A percentile compares a stretch with the other conserved stretches of the same genome.
These are phyloP conservation scores for Phaeodactylum tricornutum DNA, from an alignment of 108 stramenopile species.

Conservation along the genomic window DNA sequence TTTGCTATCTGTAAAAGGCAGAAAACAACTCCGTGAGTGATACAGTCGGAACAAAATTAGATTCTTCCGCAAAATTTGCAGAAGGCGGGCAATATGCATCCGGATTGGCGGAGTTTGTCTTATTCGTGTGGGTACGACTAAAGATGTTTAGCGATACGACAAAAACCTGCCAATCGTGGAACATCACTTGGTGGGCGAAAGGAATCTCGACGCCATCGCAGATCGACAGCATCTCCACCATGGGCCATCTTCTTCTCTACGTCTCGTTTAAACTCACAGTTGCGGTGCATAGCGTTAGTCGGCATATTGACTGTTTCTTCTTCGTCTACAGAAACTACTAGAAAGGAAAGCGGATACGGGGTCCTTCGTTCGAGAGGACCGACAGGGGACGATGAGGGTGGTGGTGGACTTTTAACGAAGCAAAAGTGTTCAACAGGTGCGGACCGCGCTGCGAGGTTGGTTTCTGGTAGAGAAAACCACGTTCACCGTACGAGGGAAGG, in stretches of 20 bases:
- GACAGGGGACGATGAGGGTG: too few species aligned
- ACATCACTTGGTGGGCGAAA: neutral
- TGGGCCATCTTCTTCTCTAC: neutral
- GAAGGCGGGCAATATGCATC: neutral
- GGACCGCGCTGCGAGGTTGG: too few species aligned
- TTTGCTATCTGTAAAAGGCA: slow-evolving; percentile 72
- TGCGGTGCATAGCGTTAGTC: slow-evolving; percentile 45
- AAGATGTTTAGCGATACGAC: neutral
- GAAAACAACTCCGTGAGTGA: neutral
- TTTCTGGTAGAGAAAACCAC: too few species aligned
- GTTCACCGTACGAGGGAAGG: too few species aligned
- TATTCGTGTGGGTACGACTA: too few species aligned
- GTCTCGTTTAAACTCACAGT: slow-evolving; percentile 28
- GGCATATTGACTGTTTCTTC: too few species aligned
- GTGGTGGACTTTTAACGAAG: too few species aligned
- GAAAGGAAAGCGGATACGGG: too few species aligned
- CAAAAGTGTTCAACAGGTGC: too few species aligned
- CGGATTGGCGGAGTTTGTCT: neutral
- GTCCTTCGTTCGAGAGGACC: too few species aligned
- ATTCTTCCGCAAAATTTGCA: neutral
- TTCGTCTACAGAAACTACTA: too few species aligned
- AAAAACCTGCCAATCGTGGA: neutral
- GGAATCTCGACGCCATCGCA: neutral
- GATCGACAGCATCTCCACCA: neutral
- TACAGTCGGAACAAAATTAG: neutral